Evolutionary conservation across 164 flowering plant species (phyloP).

Genomic region (Vitis cinerea): DNA sequence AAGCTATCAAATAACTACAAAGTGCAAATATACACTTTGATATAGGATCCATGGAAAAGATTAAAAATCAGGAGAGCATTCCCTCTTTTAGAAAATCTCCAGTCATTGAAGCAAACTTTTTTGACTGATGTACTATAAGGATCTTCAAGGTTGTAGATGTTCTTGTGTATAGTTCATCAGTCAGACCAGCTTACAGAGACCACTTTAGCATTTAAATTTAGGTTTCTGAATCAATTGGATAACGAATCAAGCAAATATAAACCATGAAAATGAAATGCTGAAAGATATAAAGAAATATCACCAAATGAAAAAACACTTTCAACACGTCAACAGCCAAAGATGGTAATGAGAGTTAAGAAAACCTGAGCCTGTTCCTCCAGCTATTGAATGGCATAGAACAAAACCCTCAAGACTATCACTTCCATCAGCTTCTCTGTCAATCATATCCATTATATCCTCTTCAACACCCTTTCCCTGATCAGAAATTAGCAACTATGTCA

Average conservation of each 20-base stretch:
- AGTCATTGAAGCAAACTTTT: background rate
- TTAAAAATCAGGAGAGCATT: too few relatives aligned
- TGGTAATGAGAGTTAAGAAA: conserved; percentile 6
- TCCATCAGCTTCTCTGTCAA: conserved; percentile 99
- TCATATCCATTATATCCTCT: conserved; percentile 99
- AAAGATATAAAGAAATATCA: too few relatives aligned
- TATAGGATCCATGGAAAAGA: too few relatives aligned
- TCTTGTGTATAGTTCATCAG: background rate
- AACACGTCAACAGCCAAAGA: background rate
- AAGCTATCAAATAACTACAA: too few relatives aligned
- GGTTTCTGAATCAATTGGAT: background rate
- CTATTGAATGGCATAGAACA: conserved; percentile 96
- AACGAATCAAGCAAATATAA: background rate
- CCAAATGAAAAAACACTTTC: background rate
- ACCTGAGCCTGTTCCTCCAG: conserved; percentile 99
- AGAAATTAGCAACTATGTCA: conserved; percentile 7
- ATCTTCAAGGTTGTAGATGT: background rate
- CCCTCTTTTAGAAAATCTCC: background rate
- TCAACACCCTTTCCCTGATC: conserved; percentile 88
- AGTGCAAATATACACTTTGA: too few relatives aligned
- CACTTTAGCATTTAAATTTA: background rate
- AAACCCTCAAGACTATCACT: conserved; percentile 99
- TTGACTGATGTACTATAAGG: background rate
- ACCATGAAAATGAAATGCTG: background rate
- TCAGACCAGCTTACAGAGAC: background rate